Conservation (phyloP, 371 early-diverging fungal species). For the Apophysomyces elegans region DNA sequence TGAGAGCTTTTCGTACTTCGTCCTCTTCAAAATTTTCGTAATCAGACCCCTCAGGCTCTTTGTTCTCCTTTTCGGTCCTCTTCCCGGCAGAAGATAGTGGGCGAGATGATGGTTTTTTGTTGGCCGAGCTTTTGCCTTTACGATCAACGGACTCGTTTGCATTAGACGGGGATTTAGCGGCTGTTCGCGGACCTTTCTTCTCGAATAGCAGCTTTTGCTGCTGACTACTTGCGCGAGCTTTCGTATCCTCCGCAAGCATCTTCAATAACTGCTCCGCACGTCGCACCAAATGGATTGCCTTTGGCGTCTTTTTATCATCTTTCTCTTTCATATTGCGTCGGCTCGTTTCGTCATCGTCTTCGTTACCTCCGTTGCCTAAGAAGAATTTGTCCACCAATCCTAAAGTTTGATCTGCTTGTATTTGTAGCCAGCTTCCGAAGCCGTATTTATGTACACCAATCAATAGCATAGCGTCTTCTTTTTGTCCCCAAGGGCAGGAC, state of each 20-base stretch:
- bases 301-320: conserved; percentile 67
- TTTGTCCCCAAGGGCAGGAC: conserved; percentile 87
- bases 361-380: conserved; percentile 53
- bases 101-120: background rate
- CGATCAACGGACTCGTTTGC: background rate
- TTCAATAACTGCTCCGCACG: conserved; percentile 92
- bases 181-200: conserved; percentile 11
- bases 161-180: too few species aligned
- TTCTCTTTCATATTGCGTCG: conserved; percentile 29
- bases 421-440: conserved; percentile 91
- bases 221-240: background rate
- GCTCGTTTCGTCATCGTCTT: conserved; percentile 33
- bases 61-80: conserved; percentile 21
- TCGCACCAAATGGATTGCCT: conserved; percentile 82
- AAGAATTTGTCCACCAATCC: conserved; percentile 86
- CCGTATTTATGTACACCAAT: conserved; percentile 94
- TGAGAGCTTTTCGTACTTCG: conserved; percentile 55
- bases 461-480: conserved; percentile 96
- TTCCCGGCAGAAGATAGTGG: conserved; percentile 3
- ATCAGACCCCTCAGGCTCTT: conserved; percentile 46
- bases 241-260: conserved; percentile 63
- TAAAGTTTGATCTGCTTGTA: conserved; percentile 79
- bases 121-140: background rate
- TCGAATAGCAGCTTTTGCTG: conserved; percentile 7
- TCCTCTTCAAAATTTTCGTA: conserved; percentile 60